Evolutionary conservation across 108 stramenopile species (phyloP).

Genomic region (Cyclotella sp.): DNA sequence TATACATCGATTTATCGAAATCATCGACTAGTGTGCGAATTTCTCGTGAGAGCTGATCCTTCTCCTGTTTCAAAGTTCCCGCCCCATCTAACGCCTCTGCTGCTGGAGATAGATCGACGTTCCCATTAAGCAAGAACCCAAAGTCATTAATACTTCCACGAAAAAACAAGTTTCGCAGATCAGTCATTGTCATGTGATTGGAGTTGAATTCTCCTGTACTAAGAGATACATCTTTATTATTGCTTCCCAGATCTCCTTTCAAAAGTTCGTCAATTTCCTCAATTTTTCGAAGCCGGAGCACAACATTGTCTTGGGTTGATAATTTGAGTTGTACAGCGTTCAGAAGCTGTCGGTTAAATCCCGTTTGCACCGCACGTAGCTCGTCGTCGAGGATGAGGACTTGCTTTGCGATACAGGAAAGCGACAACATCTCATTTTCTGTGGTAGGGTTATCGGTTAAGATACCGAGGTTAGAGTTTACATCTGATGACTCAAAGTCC

Average conservation of each 20-base stretch:
- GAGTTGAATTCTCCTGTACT: background rate
- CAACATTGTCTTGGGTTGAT: background rate
- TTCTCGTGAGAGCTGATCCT: background rate
- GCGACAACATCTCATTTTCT: background rate
- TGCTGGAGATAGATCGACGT: slow-evolving; percentile 2
- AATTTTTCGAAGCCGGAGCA: background rate
- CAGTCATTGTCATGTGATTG: background rate
- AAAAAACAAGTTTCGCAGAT: background rate
- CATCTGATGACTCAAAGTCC: background rate
- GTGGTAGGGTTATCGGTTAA: background rate
- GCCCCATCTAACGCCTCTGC: background rate
- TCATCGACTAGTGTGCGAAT: background rate
- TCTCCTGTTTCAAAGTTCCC: slow-evolving; percentile 5
- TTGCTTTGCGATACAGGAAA: background rate
- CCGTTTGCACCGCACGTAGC: background rate
- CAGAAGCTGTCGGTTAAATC: background rate
- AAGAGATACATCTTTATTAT: background rate
- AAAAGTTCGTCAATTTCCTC: background rate
- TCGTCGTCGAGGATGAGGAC: background rate
- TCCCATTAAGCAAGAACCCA: slow-evolving; percentile 1
- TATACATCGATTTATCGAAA: background rate
- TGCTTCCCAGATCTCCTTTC: background rate
- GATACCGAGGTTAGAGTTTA: no score
- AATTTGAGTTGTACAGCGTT: slow-evolving; percentile 4
- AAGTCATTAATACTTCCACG: background rate